A percentile compares a stretch with the other conserved stretches of the same genome.
Evolutionary conservation across 495 filamentous ascomycete genomes (phyloP).

Genomic region (Acidiella bohemica): DNA sequence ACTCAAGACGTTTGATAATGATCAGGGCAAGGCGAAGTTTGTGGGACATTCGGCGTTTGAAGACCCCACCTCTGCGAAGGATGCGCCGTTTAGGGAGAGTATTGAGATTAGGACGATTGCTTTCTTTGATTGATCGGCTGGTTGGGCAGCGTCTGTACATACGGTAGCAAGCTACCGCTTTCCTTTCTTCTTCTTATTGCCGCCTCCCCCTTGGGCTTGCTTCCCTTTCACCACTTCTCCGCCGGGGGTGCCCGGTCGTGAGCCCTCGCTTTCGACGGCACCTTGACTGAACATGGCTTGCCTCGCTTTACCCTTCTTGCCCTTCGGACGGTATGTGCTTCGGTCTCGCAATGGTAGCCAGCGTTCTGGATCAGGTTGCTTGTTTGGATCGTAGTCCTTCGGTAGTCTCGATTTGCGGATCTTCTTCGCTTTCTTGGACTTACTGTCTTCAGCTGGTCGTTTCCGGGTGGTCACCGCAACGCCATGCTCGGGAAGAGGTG

Average conservation of each 20-base stretch:
- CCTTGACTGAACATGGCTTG: slow-evolving; percentile 76
- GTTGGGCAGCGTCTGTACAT: too few relatives aligned
- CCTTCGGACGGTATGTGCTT: slow-evolving; percentile 78
- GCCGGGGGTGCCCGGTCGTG: slow-evolving; percentile 16
- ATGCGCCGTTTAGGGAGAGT: slow-evolving; percentile 18
- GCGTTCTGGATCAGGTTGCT: slow-evolving; percentile 67
- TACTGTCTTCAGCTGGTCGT: slow-evolving; percentile 36
- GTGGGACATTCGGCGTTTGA: slow-evolving; percentile 18
- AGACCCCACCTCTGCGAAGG: slow-evolving; percentile 12
- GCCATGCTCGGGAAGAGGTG: slow-evolving; percentile 32
- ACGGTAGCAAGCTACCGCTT: too few relatives aligned
- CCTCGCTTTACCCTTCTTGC: slow-evolving; percentile 82
- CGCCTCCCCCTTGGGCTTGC: slow-evolving; percentile 21
- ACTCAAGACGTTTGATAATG: slow-evolving; percentile 26
- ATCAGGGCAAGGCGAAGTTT: slow-evolving; percentile 16
- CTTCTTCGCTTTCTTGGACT: slow-evolving; percentile 43
- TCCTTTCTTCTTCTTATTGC: slow-evolving; percentile 30
- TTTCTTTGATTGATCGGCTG: too few relatives aligned
- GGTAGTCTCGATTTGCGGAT: slow-evolving; percentile 56
- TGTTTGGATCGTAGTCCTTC: slow-evolving; percentile 62
- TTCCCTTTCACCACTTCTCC: slow-evolving; percentile 19
- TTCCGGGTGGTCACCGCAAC: slow-evolving; percentile 38
- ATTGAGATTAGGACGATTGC: slow-evolving; percentile 20
- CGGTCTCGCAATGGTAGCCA: slow-evolving; percentile 87
- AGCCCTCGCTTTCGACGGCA: slow-evolving; percentile 43